Conservation (phyloP, 129 eudicot species). For the Flaveria sonorensis region DNA sequence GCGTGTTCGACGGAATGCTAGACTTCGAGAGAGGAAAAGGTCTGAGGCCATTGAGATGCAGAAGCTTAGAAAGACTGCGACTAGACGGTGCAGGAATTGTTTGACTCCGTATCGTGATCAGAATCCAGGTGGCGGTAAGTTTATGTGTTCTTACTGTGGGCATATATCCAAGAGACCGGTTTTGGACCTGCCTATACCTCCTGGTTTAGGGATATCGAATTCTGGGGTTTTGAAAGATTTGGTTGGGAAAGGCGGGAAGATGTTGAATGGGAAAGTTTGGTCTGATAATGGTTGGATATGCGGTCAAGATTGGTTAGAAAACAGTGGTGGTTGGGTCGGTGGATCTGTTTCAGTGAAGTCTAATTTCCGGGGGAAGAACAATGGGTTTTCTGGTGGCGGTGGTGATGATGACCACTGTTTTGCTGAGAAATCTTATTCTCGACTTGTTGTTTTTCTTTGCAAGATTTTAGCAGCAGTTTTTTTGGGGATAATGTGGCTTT, state of each 20-base stretch:
- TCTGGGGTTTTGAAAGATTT: conserved; percentile 76
- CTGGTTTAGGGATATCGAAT: conserved; percentile 59
- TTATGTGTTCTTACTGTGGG: conserved; percentile 90
- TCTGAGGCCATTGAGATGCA: conserved; percentile 86
- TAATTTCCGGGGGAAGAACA: conserved; percentile 43
- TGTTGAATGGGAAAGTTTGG: conserved; percentile 75
- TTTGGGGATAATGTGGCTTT: conserved; percentile 60
- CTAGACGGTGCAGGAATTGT: conserved; percentile 85
- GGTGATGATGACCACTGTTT: conserved; percentile 56
- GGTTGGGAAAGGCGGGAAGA: conserved; percentile 81
- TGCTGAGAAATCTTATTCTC: conserved; percentile 65
- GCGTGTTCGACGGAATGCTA: conserved; percentile 73
- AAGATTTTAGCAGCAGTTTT: conserved; percentile 55
- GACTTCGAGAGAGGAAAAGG: conserved; percentile 81
- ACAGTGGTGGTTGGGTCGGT: conserved; percentile 63
- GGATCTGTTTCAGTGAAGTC: conserved; percentile 61
- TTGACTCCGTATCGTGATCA: conserved; percentile 84
- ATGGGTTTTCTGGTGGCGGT: conserved; percentile 42
- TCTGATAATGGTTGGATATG: conserved; percentile 72
- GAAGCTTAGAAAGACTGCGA: conserved; percentile 78
- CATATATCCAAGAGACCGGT: conserved; percentile 83
- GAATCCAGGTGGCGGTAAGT: conserved; percentile 86
- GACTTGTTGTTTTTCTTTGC: conserved; percentile 50
- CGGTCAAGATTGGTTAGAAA: conserved; percentile 82
- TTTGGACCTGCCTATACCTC: conserved; percentile 66